These are phyloP conservation scores for Candida wancherniae DNA, from an alignment of 805 yeast species.

Conservation along the genomic window DNA sequence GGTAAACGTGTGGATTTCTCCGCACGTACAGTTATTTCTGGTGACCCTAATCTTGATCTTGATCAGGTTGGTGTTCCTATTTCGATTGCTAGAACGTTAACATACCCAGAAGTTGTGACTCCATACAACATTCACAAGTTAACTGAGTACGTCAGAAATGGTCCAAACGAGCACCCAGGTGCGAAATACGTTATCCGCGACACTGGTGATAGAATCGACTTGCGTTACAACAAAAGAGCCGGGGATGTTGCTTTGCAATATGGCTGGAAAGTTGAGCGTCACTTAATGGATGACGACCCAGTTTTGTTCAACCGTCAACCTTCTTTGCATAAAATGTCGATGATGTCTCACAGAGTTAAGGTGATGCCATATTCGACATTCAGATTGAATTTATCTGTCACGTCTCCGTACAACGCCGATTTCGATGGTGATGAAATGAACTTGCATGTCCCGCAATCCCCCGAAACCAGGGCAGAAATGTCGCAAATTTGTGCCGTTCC, in stretches of 20 bases:
- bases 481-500: slow-evolving; percentile 97
- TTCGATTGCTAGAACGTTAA: slow-evolving; percentile 89
- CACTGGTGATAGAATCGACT: slow-evolving; percentile 97
- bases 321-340: slow-evolving; percentile 97
- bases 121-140: slow-evolving; percentile 93
- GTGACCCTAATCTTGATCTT: slow-evolving; percentile 95
- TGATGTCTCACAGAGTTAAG: slow-evolving; percentile 98
- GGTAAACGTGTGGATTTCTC: slow-evolving; percentile 99
- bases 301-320: slow-evolving; percentile 99
- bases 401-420: slow-evolving; percentile 99
- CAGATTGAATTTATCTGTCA: slow-evolving; percentile 92
- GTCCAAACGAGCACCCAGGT: slow-evolving; percentile 99
- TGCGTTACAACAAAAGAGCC: slow-evolving; percentile 94
- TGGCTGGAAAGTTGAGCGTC: slow-evolving; percentile 99
- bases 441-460: slow-evolving; percentile 97
- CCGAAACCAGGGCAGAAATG: slow-evolving; percentile 94
- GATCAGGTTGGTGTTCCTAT: slow-evolving; percentile 99
- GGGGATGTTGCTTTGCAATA: slow-evolving; percentile 97
- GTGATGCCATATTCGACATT: slow-evolving; percentile 99
- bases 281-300: slow-evolving; percentile 95
- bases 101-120: slow-evolving; percentile 96
- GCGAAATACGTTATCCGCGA: slow-evolving; percentile 98
- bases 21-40: slow-evolving; percentile 98
- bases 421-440: slow-evolving; percentile 99
- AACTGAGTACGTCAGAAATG: slow-evolving; percentile 91